A percentile compares a stretch with the other conserved stretches of the same genome.
These are phyloP conservation scores for Nicotiana paniculata DNA, from an alignment of 257 asterid genomes.

Conservation along the genomic window DNA sequence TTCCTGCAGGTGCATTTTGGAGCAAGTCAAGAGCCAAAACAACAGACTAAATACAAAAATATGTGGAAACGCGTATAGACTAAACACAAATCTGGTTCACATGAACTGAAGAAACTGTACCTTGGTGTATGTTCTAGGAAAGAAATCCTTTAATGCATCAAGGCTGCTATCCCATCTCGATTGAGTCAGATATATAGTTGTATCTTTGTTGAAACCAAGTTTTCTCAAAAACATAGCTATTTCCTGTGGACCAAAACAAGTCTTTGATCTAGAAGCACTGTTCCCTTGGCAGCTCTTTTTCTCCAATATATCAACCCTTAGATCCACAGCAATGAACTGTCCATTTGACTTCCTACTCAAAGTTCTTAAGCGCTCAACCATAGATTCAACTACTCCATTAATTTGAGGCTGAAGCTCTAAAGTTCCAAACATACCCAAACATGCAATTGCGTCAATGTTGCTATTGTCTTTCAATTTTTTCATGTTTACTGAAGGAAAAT, in stretches of 20 bases:
- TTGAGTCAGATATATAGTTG: conserved; percentile 72
- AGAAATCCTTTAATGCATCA: conserved; percentile 59
- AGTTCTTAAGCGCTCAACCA: conserved; percentile 69
- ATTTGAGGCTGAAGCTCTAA: conserved; percentile 72
- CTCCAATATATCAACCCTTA: conserved; percentile 82
- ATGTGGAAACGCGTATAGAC: background rate
- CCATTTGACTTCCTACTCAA: conserved; percentile 75
- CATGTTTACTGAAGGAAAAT: conserved; percentile 92
- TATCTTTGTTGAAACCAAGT: conserved; percentile 68
- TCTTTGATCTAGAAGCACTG: conserved; percentile 53
- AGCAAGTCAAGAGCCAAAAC: background rate
- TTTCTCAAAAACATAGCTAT: conserved; percentile 62
- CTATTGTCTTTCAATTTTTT: conserved; percentile 52
- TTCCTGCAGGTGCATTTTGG: conserved; percentile 44
- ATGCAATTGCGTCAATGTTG: conserved; percentile 57
- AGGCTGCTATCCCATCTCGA: conserved; percentile 84
- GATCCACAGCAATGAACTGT: conserved; percentile 80
- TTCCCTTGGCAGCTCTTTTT: conserved; percentile 67
- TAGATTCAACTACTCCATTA: conserved; percentile 78
- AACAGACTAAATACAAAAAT: background rate
- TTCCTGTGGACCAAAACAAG: conserved; percentile 74
- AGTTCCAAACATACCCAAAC: conserved; percentile 91
- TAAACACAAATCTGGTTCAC: too few species aligned
- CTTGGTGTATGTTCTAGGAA: conserved; percentile 81
- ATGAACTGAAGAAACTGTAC: conserved; percentile 20